Evolutionary conservation across 2,329 filamentous ascomycete genomes (phyloP).

Genomic region (Exophiala calicioides): DNA sequence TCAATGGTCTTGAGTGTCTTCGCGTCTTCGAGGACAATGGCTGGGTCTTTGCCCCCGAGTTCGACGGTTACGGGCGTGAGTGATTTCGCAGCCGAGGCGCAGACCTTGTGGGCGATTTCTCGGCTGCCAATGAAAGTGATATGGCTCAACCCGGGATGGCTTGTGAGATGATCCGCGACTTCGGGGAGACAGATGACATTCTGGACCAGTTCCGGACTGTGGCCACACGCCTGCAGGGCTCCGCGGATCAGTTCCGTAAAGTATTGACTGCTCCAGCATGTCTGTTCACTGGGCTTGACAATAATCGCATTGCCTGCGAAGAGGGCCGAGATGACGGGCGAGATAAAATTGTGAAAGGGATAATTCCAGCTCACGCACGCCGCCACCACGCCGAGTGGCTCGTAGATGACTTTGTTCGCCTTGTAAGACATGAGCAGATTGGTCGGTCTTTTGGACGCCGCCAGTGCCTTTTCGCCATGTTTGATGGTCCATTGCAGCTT

Average conservation of each 20-base stretch:
- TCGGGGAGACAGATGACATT: constrained; percentile 84
- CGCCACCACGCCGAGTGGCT: constrained; percentile 88
- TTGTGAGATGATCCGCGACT: constrained; percentile 77
- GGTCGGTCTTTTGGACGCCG: constrained; percentile 72
- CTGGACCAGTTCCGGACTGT: constrained; percentile 80
- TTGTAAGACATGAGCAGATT: constrained; percentile 97
- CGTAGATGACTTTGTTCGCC: constrained; percentile 83
- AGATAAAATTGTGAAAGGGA: constrained; percentile 91
- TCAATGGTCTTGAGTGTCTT: constrained; percentile 60
- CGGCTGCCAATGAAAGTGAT: constrained; percentile 95
- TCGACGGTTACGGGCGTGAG: constrained; percentile 90
- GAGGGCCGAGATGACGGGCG: constrained; percentile 83
- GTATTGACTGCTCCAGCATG: constrained; percentile 85
- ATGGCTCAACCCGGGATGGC: constrained; percentile 80
- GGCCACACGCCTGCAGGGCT: constrained; percentile 78
- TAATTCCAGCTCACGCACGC: constrained; percentile 98
- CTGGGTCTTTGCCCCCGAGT: constrained; percentile 92
- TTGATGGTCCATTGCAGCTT: constrained; percentile 92
- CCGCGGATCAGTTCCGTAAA: constrained; percentile 77
- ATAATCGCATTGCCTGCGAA: constrained; percentile 91
- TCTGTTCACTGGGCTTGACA: constrained; percentile 93
- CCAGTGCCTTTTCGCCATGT: constrained; percentile 81
- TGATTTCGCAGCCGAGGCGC: constrained; percentile 77
- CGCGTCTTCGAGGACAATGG: constrained; percentile 79
- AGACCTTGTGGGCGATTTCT: constrained; percentile 83